A percentile compares a stretch with the other conserved stretches of the same genome.
phyloP scores from a whole-genome alignment of 306 rosid species.

The Cyamopsis tetragonoloba region DNA sequence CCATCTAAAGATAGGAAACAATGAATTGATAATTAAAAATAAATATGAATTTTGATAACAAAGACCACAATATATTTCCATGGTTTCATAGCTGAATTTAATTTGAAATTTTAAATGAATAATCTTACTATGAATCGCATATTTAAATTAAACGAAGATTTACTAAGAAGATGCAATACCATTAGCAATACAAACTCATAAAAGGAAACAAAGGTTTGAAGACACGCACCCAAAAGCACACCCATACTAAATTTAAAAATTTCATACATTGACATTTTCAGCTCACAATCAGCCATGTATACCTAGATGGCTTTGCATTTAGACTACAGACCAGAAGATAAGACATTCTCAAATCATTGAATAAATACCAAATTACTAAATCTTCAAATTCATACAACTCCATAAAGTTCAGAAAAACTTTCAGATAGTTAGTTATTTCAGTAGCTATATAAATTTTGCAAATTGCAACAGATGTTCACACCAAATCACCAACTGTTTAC shows the following conservation, averaged over 20 bases:
- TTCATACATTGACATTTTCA: neutral
- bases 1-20: conserved; percentile 4
- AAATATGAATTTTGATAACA: neutral
- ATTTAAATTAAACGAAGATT: neutral
- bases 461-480: too few species aligned
- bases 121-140: neutral
- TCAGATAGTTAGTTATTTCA: too few species aligned
- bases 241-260: neutral
- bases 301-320: neutral
- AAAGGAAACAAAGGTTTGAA: neutral
- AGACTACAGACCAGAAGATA: neutral
- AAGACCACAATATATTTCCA: neutral
- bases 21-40: neutral
- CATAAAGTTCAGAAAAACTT: neutral
- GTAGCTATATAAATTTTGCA: too few species aligned
- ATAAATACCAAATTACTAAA: neutral
- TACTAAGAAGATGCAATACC: neutral
- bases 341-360: neutral
- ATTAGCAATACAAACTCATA: neutral
- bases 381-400: neutral
- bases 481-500: too few species aligned
- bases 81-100: neutral
- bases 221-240: neutral
- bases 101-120: neutral
- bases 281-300: neutral